A percentile compares a stretch with the other conserved stretches of the same genome.
Evolutionary conservation across 306 rosid species (phyloP).

Genomic region (Rosa chinensis): DNA sequence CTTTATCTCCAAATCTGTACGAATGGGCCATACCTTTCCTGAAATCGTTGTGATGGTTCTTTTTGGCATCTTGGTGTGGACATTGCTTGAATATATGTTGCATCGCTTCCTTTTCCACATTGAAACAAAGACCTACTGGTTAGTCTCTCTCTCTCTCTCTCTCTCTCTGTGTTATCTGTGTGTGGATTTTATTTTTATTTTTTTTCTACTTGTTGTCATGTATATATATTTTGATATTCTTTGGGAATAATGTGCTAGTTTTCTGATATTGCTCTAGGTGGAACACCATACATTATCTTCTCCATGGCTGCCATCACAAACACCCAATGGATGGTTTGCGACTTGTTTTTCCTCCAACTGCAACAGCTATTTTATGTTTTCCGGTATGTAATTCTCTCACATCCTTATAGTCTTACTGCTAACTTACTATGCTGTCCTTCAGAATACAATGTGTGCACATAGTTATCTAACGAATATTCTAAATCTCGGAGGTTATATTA

Average conservation of each 20-base stretch:
- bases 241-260: not conserved
- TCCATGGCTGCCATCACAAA: slow-evolving; percentile 98
- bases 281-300: slow-evolving; percentile 84
- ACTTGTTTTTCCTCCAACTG: slow-evolving; percentile 95
- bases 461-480: not conserved
- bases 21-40: slow-evolving; percentile 66
- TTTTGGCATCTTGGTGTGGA: slow-evolving; percentile 70
- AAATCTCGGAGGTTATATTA: not conserved
- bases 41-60: slow-evolving; percentile 48
- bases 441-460: slow-evolving; percentile 3
- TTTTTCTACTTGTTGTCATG: not conserved
- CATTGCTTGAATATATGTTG: slow-evolving; percentile 74
- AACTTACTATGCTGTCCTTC: not conserved
- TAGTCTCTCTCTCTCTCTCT: slow-evolving; percentile 30
- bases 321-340: slow-evolving; percentile 98
- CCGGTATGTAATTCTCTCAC: slow-evolving; percentile 51
- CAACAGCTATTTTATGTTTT: slow-evolving; percentile 64
- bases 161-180: not conserved
- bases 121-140: slow-evolving; percentile 89
- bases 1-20: slow-evolving; percentile 50
- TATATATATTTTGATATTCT: not conserved
- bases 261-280: slow-evolving; percentile 53
- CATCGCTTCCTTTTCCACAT: slow-evolving; percentile 95
- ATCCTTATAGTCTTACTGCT: not conserved
- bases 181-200: not conserved